These are phyloP conservation scores for Alloascoidea africana DNA, from an alignment of 805 yeast genomes.

Conservation along the genomic window DNA sequence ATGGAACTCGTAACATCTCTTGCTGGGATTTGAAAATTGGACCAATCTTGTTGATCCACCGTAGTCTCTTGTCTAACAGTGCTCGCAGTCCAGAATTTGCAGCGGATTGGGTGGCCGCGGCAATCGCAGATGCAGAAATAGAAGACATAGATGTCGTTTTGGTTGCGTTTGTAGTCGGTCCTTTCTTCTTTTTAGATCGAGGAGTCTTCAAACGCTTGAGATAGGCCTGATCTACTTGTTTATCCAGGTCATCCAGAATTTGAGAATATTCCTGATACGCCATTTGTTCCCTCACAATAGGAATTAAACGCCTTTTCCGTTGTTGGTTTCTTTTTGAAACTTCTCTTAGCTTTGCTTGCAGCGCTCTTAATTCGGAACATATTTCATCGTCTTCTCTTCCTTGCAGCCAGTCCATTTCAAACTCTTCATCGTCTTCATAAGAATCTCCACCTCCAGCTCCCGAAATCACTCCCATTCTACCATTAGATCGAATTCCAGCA, in stretches of 20 bases:
- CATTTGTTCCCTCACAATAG: constrained; percentile 70
- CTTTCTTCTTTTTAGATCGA: constrained; percentile 44
- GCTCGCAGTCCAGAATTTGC: constrained; percentile 59
- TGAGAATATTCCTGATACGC: constrained; percentile 92
- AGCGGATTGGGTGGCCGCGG: constrained; percentile 13
- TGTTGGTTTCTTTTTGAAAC: constrained; percentile 49
- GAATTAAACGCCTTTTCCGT: constrained; percentile 50
- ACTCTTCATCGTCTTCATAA: constrained; percentile 16
- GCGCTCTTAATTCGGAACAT: constrained; percentile 60
- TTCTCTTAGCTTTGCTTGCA: constrained; percentile 53
- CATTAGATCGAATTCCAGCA: too few species aligned
- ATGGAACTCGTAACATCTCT: constrained; percentile 66
- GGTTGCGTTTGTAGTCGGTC: constrained; percentile 5
- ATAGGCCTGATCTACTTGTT: constrained; percentile 93
- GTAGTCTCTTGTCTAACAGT: constrained; percentile 65
- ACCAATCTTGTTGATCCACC: constrained; percentile 88
- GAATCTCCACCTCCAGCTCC: constrained; percentile 10
- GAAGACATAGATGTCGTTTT: constrained; percentile 6
- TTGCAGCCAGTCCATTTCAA: constrained; percentile 56
- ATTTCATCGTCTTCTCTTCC: constrained; percentile 90
- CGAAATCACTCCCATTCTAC: constrained; percentile 5
- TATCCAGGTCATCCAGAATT: constrained; percentile 84
- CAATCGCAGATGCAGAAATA: constrained; percentile 9
- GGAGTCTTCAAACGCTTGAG: constrained; percentile 67
- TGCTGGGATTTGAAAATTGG: constrained; percentile 58